phyloP scores from a whole-genome alignment of 2,329 filamentous ascomycete genomes.

The Lachnellula hyalina region DNA sequence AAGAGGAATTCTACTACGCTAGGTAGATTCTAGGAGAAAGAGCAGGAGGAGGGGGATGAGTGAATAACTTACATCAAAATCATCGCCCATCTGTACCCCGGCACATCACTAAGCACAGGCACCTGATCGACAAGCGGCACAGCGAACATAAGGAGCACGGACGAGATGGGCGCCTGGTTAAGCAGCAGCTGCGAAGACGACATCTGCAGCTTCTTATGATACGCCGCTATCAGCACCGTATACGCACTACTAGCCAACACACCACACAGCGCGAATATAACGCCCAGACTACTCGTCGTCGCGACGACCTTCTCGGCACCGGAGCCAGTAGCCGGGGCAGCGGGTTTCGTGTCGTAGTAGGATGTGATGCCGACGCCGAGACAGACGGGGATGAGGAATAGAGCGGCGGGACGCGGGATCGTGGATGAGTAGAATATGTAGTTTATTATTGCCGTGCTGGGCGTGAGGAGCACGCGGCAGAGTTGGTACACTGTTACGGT shows the following conservation, averaged over 20 bases:
- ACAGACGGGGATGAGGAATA: conserved; percentile 33
- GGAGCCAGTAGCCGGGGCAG: conserved; percentile 37
- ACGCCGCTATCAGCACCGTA: conserved; percentile 35
- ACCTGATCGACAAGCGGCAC: conserved; percentile 38
- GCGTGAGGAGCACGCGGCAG: conserved; percentile 27
- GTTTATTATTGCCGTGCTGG: conserved; percentile 28
- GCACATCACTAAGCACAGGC: conserved; percentile 31
- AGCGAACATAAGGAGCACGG: conserved; percentile 38
- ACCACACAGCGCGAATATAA: conserved; percentile 56
- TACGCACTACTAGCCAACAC: conserved; percentile 43
- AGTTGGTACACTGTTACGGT: conserved; percentile 30
- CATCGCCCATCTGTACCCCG: conserved; percentile 32
- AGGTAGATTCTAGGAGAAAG: not conserved
- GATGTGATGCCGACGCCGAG: conserved; percentile 41
- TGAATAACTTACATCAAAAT: conserved; percentile 25
- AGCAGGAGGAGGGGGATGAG: no score
- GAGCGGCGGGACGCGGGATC: conserved; percentile 21
- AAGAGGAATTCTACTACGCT: no score
- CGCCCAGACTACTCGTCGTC: conserved; percentile 50
- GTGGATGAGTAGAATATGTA: conserved; percentile 24
- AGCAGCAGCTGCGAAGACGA: conserved; percentile 39
- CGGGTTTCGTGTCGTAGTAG: conserved; percentile 38
- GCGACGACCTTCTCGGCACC: not conserved
- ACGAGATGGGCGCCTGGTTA: conserved; percentile 40
- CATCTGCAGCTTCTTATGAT: conserved; percentile 39